phyloP scores from a whole-genome alignment of 768 basidiomycete genomes.

The Lactifluus hygrophoroides region DNA sequence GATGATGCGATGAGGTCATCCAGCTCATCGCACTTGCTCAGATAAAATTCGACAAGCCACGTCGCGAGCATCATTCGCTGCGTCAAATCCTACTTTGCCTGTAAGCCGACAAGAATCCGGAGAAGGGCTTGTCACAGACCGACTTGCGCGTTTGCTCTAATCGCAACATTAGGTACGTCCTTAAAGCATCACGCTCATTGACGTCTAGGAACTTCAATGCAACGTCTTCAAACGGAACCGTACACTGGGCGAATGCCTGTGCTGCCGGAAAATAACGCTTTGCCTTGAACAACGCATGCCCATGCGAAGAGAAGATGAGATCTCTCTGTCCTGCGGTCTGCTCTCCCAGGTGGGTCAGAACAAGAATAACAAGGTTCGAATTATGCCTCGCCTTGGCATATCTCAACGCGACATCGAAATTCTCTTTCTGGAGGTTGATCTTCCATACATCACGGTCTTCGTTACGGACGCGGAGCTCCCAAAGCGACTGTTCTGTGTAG shows the following conservation, averaged over 20 bases:
- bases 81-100: constrained; percentile 59
- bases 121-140: constrained; percentile 35
- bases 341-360: background rate
- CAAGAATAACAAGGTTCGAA: background rate
- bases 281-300: constrained; percentile 66
- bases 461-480: constrained; percentile 76
- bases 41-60: constrained; percentile 96
- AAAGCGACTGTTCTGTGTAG: constrained; percentile 81
- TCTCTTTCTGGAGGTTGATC: constrained; percentile 70
- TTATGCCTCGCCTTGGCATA: constrained; percentile 63
- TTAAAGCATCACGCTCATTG: constrained; percentile 81
- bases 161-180: constrained; percentile 82
- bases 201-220: constrained; percentile 83
- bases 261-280: constrained; percentile 87
- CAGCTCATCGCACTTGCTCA: constrained; percentile 92
- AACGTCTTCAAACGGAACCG: constrained; percentile 85
- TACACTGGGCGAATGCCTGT: constrained; percentile 85
- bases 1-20: constrained; percentile 92
- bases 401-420: constrained; percentile 69
- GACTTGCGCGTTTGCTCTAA: constrained; percentile 78
- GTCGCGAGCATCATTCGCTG: constrained; percentile 97
- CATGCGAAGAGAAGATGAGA: constrained; percentile 74
- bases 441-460: constrained; percentile 96
- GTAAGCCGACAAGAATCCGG: background rate
- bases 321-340: constrained; percentile 88